Evolutionary conservation across 2,329 filamentous ascomycete species (phyloP).

Genomic region (Aspergillus eucalypticola): DNA sequence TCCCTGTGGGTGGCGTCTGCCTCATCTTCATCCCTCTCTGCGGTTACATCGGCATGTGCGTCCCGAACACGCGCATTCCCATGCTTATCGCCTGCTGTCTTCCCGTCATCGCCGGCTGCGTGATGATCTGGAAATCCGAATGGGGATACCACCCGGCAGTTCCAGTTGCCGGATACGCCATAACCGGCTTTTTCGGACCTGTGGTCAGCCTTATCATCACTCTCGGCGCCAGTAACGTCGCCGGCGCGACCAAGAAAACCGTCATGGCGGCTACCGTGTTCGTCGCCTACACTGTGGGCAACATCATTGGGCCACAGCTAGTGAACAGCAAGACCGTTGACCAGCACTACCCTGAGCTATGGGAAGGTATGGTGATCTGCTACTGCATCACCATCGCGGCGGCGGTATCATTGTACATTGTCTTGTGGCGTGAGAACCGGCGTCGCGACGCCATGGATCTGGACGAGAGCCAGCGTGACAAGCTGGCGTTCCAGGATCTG

Average conservation of each 20-base stretch:
- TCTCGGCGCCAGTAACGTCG: constrained; percentile 67
- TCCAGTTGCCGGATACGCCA: constrained; percentile 69
- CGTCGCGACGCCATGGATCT: constrained; percentile 50
- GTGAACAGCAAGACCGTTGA: constrained; percentile 66
- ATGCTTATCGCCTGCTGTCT: constrained; percentile 68
- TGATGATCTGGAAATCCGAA: constrained; percentile 69
- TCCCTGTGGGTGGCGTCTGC: constrained; percentile 70
- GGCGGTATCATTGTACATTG: constrained; percentile 57
- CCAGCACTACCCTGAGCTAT: constrained; percentile 69
- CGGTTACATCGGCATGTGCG: constrained; percentile 62
- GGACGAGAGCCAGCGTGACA: constrained; percentile 63
- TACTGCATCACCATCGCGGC: constrained; percentile 68
- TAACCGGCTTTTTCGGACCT: constrained; percentile 72
- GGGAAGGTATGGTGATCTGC: constrained; percentile 67
- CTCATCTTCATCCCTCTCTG: constrained; percentile 66
- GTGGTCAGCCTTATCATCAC: constrained; percentile 65
- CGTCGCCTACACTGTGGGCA: constrained; percentile 73
- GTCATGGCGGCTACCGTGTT: constrained; percentile 74
- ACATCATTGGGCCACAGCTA: constrained; percentile 74
- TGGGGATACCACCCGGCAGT: constrained; percentile 66
- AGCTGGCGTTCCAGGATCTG: constrained; percentile 66
- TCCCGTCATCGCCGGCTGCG: constrained; percentile 72
- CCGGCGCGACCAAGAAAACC: constrained; percentile 75
- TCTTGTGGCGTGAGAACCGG: constrained; percentile 62
- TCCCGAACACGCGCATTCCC: constrained; percentile 64